phyloP scores from a whole-genome alignment of 2,329 filamentous ascomycete genomes.

The Cadophora gregata region DNA sequence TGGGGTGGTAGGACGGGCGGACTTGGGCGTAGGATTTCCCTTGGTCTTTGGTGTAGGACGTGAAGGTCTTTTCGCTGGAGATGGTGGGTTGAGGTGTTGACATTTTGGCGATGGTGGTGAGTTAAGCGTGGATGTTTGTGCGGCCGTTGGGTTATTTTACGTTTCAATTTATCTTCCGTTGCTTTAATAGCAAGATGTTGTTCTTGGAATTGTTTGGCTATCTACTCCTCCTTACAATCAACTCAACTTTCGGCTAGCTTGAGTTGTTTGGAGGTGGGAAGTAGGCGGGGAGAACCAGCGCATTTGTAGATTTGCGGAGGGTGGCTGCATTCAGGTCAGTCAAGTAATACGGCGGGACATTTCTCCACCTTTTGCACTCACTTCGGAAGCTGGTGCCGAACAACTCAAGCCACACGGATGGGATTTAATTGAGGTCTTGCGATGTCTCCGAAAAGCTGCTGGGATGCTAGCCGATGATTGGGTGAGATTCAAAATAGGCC shows the following conservation, averaged over 20 bases:
- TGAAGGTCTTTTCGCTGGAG: conserved; percentile 37
- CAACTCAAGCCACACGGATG: neutral
- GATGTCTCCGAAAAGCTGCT: neutral
- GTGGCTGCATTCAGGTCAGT: neutral
- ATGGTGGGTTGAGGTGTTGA: conserved; percentile 11
- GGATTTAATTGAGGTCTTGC: neutral
- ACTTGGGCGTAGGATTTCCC: conserved; percentile 36
- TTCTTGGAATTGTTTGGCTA: neutral
- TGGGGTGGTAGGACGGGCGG: conserved; percentile 27
- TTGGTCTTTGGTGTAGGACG: conserved; percentile 33
- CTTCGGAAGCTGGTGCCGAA: neutral
- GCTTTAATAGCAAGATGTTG: neutral
- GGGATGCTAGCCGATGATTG: neutral
- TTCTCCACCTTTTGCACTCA: neutral
- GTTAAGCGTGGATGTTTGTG: neutral
- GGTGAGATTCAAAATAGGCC: neutral
- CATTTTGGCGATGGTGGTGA: neutral
- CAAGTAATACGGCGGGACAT: conserved; percentile 3
- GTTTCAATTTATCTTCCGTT: neutral
- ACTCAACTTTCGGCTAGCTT: neutral
- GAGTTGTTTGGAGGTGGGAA: neutral
- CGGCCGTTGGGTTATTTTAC: neutral
- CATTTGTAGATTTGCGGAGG: neutral
- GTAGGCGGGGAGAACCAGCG: neutral
- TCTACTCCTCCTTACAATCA: neutral